These are phyloP conservation scores for Rhizomucor pusillus DNA, from an alignment of 371 early-diverging fungal species.

Conservation along the genomic window DNA sequence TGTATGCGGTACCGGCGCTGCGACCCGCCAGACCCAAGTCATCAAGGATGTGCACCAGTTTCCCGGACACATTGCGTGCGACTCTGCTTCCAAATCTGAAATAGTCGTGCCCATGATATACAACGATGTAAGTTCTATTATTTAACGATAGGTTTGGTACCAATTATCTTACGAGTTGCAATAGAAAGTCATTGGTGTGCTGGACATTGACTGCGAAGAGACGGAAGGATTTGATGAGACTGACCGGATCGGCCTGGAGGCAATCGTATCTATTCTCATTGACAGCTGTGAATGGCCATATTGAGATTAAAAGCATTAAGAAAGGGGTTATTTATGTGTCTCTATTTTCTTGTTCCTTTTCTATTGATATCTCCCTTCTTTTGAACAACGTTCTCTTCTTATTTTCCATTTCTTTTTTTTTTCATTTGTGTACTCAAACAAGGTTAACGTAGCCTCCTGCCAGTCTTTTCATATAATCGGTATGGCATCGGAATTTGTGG, in stretches of 20 bases:
- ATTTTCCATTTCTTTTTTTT: constrained; percentile 1
- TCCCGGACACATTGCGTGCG: constrained; percentile 92
- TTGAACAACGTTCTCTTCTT: constrained; percentile 1
- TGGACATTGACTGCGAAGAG: constrained; percentile 84
- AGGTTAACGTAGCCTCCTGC: background rate
- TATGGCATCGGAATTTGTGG: background rate
- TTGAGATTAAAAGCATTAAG: background rate
- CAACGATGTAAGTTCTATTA: constrained; percentile 35
- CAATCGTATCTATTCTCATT: constrained; percentile 61
- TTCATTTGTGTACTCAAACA: background rate
- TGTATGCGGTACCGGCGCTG: constrained; percentile 87
- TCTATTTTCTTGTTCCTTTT: constrained; percentile 6
- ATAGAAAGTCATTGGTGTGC: constrained; percentile 71
- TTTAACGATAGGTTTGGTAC: too few species aligned
- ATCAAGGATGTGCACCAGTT: constrained; percentile 82
- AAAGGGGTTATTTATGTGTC: constrained; percentile 1
- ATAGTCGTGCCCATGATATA: constrained; percentile 83
- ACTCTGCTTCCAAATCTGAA: constrained; percentile 84
- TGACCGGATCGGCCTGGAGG: constrained; percentile 72
- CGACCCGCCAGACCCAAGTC: constrained; percentile 48
- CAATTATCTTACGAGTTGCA: too few species aligned
- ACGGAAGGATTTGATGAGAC: constrained; percentile 74
- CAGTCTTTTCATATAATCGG: background rate
- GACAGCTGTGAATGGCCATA: constrained; percentile 60
- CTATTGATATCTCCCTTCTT: background rate